Percentiles rank a stretch among this genome's conserved stretches.
Evolutionary conservation across 2,329 filamentous ascomycete genomes (phyloP).

Genomic region (Botrytis deweyae): DNA sequence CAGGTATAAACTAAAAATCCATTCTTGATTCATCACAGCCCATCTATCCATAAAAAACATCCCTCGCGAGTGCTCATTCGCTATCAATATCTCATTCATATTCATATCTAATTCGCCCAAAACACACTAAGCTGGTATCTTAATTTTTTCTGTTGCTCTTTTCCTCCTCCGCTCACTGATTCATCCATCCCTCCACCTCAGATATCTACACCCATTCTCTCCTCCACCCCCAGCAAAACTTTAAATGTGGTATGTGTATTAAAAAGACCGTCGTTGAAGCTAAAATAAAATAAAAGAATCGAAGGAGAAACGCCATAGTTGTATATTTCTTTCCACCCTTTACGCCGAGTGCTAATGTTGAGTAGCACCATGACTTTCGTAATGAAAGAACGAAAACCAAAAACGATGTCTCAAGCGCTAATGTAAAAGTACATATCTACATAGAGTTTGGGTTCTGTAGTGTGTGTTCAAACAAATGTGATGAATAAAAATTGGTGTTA

Average conservation of each 20-base stretch:
- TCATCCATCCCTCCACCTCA: neutral
- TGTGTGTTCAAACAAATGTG: neutral
- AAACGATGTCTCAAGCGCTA: neutral
- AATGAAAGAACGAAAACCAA: neutral
- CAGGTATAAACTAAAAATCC: neutral
- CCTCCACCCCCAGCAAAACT: neutral
- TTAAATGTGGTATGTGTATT: constrained; percentile 8
- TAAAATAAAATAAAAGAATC: neutral
- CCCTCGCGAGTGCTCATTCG: neutral
- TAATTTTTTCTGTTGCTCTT: neutral
- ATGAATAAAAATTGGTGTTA: neutral
- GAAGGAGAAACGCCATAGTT: neutral
- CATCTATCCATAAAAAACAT: constrained; percentile 5
- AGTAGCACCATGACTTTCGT: neutral
- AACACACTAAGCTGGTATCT: neutral
- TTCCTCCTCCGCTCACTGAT: neutral
- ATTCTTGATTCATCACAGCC: neutral
- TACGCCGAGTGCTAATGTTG: constrained; percentile 1
- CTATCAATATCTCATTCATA: constrained; percentile 10
- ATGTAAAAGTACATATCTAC: constrained; percentile 14
- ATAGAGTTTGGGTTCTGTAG: neutral
- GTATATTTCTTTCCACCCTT: neutral
- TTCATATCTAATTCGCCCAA: neutral
- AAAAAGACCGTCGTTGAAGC: neutral
- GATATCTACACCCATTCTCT: neutral